Evolutionary conservation across 345 rosid genomes (phyloP), one percentile per base, ranked within the genome.

Genomic region (Adansonia digitata): DNA sequence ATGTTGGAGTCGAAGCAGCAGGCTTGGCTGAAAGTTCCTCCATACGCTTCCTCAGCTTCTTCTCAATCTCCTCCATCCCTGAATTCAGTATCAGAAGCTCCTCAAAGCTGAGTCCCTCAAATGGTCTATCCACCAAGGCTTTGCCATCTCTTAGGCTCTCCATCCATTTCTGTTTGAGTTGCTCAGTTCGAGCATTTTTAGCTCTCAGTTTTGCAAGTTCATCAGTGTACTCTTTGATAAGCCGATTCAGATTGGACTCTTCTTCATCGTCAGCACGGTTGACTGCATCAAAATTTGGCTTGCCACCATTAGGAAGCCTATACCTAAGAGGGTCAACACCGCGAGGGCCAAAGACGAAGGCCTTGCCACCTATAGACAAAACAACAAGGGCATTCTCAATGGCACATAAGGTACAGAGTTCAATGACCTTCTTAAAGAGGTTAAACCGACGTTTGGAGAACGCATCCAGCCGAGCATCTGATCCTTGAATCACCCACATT

Each of bases 351-450:
- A 72, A 31, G 13, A 46, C 0, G 68, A 40, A 66, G 27, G 64
- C 26, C 66, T 61, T 57, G 35, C 65, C 62, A 56, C 37, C 27
- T 5, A 66, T 60, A 20, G 37, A 71, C 14, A 75, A 56, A 46
- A 78, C 35, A 18, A 78, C 65, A 75, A 67, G 31, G 17, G 67
- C 62, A 34, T 46, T 51, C 39, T 81, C 68, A 51, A 60, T 43
- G 27, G 65, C 42, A 39, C 81, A 77, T 31, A 81, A 45, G 71
- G 74, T 56, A 18, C 22, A 62, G 37, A 74, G 11, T 52, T 81
- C 74, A 37, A 24, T 70, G 18, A 69, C 77, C 79, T 70, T 64
- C 71, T 74, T 74, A 42, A 37, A 74, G 46, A 62, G 15, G 42
- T 60, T 49, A 9, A 48, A 15, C 18, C 45, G 56, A 15, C 27